These are phyloP conservation scores for Cochlearia excelsa DNA, from an alignment of 345 rosid genomes.

Conservation along the genomic window DNA sequence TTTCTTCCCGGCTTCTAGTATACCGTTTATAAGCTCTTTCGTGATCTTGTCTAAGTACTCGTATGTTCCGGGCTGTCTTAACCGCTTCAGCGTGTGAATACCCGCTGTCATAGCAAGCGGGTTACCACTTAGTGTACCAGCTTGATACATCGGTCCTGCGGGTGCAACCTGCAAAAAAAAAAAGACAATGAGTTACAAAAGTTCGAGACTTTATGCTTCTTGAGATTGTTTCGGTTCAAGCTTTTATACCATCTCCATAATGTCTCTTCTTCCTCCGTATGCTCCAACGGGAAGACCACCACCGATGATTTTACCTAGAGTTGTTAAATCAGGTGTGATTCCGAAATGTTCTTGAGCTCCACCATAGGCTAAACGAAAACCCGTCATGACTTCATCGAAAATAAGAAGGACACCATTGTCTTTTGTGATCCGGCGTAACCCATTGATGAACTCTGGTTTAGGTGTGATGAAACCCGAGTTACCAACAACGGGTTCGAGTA, in stretches of 20 bases:
- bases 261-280: slow-evolving; percentile 88
- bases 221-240: too few species aligned
- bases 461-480: slow-evolving; percentile 86
- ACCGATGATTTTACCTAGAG: slow-evolving; percentile 89
- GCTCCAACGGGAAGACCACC: slow-evolving; percentile 97
- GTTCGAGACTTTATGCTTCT: too few species aligned
- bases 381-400: slow-evolving; percentile 94
- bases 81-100: slow-evolving; percentile 63
- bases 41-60: slow-evolving; percentile 67
- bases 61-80: slow-evolving; percentile 62
- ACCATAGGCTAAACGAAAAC: slow-evolving; percentile 83
- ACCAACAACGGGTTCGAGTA: slow-evolving; percentile 92
- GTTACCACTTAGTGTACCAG: slow-evolving; percentile 92
- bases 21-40: slow-evolving; percentile 52
- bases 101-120: slow-evolving; percentile 97
- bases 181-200: neutral
- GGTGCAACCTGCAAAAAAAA: slow-evolving; percentile 54
- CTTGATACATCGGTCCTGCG: slow-evolving; percentile 98
- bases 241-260: slow-evolving; percentile 83
- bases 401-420: slow-evolving; percentile 67
- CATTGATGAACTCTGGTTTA: slow-evolving; percentile 62
- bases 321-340: slow-evolving; percentile 71
- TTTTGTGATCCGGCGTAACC: slow-evolving; percentile 50
- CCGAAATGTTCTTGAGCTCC: slow-evolving; percentile 89
- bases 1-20: slow-evolving; percentile 64